A percentile compares a stretch with the other conserved stretches of the same genome.
These are phyloP conservation scores for Colletotrichum sojae DNA, from an alignment of 2,329 filamentous ascomycete genomes.

Conservation along the genomic window DNA sequence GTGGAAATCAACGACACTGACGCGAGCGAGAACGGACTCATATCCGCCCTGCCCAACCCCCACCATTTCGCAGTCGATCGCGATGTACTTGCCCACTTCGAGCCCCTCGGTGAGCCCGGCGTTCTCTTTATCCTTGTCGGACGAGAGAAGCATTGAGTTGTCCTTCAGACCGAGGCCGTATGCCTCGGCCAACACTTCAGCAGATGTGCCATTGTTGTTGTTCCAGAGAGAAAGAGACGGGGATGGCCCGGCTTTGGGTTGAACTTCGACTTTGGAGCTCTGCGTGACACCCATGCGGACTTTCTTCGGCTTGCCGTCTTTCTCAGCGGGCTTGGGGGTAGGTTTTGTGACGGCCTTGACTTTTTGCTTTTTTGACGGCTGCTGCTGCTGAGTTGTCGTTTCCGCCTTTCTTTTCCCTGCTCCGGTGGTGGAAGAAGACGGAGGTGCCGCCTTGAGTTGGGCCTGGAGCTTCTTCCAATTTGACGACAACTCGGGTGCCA, in stretches of 20 bases:
- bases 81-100: conserved; percentile 89
- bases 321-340: conserved; percentile 36
- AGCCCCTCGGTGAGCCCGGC: conserved; percentile 73
- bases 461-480: conserved; percentile 87
- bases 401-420: conserved; percentile 57
- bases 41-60: conserved; percentile 81
- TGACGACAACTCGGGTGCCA: conserved; percentile 69
- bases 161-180: conserved; percentile 70
- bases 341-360: conserved; percentile 29
- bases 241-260: conserved; percentile 58
- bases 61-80: conserved; percentile 98
- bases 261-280: conserved; percentile 61
- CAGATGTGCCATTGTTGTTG: conserved; percentile 72
- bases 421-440: conserved; percentile 49
- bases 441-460: conserved; percentile 65
- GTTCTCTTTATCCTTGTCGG: conserved; percentile 70
- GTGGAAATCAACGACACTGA: conserved; percentile 94
- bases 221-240: conserved; percentile 73
- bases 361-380: conserved; percentile 50
- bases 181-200: conserved; percentile 72
- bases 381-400: conserved; percentile 44
- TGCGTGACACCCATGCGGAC: conserved; percentile 70
- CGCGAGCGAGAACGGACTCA: conserved; percentile 84
- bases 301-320: conserved; percentile 46
- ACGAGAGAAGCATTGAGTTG: conserved; percentile 61